Evolutionary conservation across 75 land plant species (phyloP), one percentile per base, ranked within the genome.

Genomic region (Larix kaempferi): DNA sequence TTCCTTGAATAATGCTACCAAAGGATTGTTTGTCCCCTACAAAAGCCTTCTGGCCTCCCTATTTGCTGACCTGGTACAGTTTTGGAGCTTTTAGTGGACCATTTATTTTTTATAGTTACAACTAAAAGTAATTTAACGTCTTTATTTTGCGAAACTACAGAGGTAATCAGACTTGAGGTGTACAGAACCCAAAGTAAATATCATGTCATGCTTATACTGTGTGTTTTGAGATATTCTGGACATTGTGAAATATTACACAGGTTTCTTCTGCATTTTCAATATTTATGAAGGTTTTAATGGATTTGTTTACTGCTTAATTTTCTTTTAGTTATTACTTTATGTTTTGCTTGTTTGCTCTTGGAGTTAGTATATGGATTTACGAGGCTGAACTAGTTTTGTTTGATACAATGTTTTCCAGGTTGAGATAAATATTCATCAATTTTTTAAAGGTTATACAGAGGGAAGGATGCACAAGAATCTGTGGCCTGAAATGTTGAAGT

Each of bases 401-500:
- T 41, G 73, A 37, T 17, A 35, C 13, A 39, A 41, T 73, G 16
- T 77, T n/a, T 49, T 87, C 72, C 83, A 95, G 98, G 98, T 93
- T 35, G 89, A 89, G 75, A 91, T 95, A 52, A 88, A 90, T 64
- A 88, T 89, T 55, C 84, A 80, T 56, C 85, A 88, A 61, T 95
- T 95, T 71, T 91, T 95, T 49, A 83, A 80, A 74, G 98, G 98
- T 22, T 95, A 95, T 80, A 58, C 82, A 56, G 87, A 88, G 41
- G 98, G 98, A 10, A 82, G 94, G 41, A 77, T 81, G 83, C 89
- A 93, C 39, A 59, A 23, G 52, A 82, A 78, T 74, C 81, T 86
- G 13, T 95, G 94, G 97, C 98, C 98, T 21, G 91, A 82, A 63
- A 91, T 94, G 94, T 75, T 91, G 76, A 93, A 93, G 77, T 76